Conservation (phyloP, 352 stramenopile species). For the Phytophthora melonis region DNA sequence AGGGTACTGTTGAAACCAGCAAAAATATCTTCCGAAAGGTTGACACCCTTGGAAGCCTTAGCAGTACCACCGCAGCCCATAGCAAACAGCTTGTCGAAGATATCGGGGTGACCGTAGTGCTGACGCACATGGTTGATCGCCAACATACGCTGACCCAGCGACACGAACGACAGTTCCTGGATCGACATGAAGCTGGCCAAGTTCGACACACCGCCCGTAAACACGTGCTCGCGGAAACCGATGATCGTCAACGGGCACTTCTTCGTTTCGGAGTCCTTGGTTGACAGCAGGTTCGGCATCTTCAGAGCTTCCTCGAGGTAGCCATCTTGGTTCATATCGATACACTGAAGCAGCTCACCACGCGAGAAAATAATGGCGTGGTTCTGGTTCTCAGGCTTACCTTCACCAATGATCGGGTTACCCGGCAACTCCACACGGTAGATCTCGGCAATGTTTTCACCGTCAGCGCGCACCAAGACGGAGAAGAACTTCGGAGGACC, state of each 20-base stretch:
- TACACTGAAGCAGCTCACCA: conserved; percentile 89
- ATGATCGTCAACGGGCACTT: conserved; percentile 87
- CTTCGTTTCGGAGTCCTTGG: conserved; percentile 71
- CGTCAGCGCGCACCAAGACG: conserved; percentile 76
- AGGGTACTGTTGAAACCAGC: conserved; percentile 88
- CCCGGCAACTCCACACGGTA: conserved; percentile 87
- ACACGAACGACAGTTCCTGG: conserved; percentile 88
- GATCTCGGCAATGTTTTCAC: conserved; percentile 82
- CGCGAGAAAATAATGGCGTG: conserved; percentile 90
- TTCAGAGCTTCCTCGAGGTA: conserved; percentile 89
- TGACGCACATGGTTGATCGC: conserved; percentile 78
- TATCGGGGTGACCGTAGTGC: conserved; percentile 91
- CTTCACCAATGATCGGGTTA: conserved; percentile 88
- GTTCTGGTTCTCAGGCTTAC: conserved; percentile 92
- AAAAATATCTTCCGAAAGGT: conserved; percentile 93
- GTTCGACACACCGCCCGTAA: conserved; percentile 86
- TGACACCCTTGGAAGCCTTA: conserved; percentile 87
- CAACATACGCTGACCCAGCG: conserved; percentile 87
- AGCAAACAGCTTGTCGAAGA: conserved; percentile 89
- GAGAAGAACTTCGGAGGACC: conserved; percentile 87
- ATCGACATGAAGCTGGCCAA: conserved; percentile 91
- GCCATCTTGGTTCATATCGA: conserved; percentile 92
- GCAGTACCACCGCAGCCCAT: conserved; percentile 85
- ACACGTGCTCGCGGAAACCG: conserved; percentile 89
- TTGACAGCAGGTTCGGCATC: conserved; percentile 90